These are phyloP conservation scores for Aspergillus calidoustus DNA, from an alignment of 2,329 filamentous ascomycete genomes.

Conservation along the genomic window DNA sequence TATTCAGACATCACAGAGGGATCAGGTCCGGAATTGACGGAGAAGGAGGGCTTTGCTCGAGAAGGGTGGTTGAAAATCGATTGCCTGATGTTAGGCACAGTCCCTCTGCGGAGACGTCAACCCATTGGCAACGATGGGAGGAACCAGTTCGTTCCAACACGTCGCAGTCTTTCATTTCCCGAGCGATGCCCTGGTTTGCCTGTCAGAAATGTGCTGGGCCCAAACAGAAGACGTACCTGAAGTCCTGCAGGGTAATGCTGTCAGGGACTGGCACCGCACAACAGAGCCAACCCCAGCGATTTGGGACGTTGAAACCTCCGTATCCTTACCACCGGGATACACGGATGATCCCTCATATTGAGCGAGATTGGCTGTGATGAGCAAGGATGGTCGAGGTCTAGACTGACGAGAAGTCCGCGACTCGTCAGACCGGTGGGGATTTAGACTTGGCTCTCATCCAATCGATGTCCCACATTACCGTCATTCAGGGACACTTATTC, in stretches of 20 bases:
- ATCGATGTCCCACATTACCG: constrained; percentile 7
- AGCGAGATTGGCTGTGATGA: not conserved
- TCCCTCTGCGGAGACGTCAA: not conserved
- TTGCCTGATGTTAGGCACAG: constrained; percentile 11
- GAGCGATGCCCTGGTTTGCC: constrained; percentile 1
- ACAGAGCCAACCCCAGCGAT: not conserved
- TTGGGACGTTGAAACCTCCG: not conserved
- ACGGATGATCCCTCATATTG: not conserved
- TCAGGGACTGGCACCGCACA: constrained; percentile 5
- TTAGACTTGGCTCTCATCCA: constrained; percentile 9
- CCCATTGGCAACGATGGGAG: not conserved
- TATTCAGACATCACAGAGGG: not conserved
- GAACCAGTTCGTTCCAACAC: constrained; percentile 9
- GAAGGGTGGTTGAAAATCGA: not conserved
- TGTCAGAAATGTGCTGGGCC: constrained; percentile 2
- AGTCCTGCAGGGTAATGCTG: constrained; percentile 3
- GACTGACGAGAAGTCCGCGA: not conserved
- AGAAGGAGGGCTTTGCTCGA: not conserved
- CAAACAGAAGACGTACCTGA: not conserved
- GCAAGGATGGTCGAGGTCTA: not conserved
- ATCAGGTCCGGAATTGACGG: constrained; percentile 7
- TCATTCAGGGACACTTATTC: constrained; percentile 24
- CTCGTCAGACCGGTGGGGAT: not conserved
- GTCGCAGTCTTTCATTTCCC: constrained; percentile 1
- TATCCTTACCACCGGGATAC: constrained; percentile 1